Conservation (phyloP, 306 rosid species). For the Cicer judaicum region DNA sequence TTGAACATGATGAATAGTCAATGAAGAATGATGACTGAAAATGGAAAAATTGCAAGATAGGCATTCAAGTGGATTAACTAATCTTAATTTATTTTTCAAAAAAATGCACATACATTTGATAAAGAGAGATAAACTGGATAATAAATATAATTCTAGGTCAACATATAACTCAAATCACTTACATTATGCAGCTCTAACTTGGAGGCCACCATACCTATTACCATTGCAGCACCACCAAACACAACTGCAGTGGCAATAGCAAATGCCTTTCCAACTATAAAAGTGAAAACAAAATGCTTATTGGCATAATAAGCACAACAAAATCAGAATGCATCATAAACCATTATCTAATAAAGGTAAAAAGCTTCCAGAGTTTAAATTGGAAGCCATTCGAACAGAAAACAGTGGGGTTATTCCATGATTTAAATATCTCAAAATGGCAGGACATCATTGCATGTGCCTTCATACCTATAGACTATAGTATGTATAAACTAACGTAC, state of each 20-base stretch:
- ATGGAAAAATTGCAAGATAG: conserved; percentile 8
- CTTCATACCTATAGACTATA: neutral
- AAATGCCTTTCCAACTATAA: conserved; percentile 83
- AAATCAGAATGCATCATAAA: neutral
- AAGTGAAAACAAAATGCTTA: conserved; percentile 26
- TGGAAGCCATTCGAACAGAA: too few relatives aligned
- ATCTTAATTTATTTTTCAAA: neutral
- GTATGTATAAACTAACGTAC: too few relatives aligned
- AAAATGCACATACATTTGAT: neutral
- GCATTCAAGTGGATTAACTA: conserved; percentile 16
- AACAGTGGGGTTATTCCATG: too few relatives aligned
- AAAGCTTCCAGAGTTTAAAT: too few relatives aligned
- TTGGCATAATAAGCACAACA: conserved; percentile 8
- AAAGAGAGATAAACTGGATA: neutral
- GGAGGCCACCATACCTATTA: conserved; percentile 67
- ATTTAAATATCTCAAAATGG: too few relatives aligned
- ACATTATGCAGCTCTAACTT: conserved; percentile 72
- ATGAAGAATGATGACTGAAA: conserved; percentile 17
- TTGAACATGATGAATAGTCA: conserved; percentile 32
- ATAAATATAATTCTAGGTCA: conserved; percentile 27
- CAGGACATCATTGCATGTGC: too few relatives aligned
- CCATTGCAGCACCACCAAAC: conserved; percentile 76
- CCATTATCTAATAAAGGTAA: too few relatives aligned
- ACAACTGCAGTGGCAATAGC: conserved; percentile 74
- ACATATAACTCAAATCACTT: conserved; percentile 47